Base-by-base conservation (phyloP, 495 filamentous ascomycete species). In the Penicillium turbatum region DNA sequence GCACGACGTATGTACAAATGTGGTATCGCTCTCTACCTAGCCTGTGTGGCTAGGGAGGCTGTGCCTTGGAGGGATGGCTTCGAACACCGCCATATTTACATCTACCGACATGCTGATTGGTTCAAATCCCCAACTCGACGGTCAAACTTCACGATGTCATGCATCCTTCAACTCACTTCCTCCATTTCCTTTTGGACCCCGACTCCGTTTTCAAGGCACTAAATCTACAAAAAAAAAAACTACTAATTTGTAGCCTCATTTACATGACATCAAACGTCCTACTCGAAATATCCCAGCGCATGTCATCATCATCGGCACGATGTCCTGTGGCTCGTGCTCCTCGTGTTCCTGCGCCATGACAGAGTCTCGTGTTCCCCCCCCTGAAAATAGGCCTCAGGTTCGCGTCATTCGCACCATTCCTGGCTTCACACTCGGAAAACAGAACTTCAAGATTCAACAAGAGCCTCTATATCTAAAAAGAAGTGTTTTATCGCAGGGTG, bases 311-410 rank as follows among this genome's bases (percentile, higher is more conserved):
- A 51, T 52, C 15, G 21, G 38, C 26, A 21, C 12, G 16, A 17
- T 47, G 27, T 31, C 30, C n/a, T 54, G 64, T 67, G 64, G 64
- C 64, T 64, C 57, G 41, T 59, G 47, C 52, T 41, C 50, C 61
- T 65, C 63, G 63, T 65, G 60, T 63, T 61, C 63, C 59, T 63
- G 63, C 54, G 60, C 51, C 36, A 35, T 48, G 17, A n/a, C 37
- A 30, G 35, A 32, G 50, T 65, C 62, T 59, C 57, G 57, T 66
- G 63, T 50, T 15, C 51, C 54, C 34, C 29, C 36, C 45, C 51
- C 27, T 44, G 31, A 26, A 19, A 39, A 38, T 19, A 24, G 48
- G 48, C 16, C 48, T 15, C 21, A 29, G 16, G 37, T 48, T 48
- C 48, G 43, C 36, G 56, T 65, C 55, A 56, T 49, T 48, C 34